Base-by-base conservation (phyloP, 78 protist genomes). In the Chrysochromulina tobinii region DNA sequence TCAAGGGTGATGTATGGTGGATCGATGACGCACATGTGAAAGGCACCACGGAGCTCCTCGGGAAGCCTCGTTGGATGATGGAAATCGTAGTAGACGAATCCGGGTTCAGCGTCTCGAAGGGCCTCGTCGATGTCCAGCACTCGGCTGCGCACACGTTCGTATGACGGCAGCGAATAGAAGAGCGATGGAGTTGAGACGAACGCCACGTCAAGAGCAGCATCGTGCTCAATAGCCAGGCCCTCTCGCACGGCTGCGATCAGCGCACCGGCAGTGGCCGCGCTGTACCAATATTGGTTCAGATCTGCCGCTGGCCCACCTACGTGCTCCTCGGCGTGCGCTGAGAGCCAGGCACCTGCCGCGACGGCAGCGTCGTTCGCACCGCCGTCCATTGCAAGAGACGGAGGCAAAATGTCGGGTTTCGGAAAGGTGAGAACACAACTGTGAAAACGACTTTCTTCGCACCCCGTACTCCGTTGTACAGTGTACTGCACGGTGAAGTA, bases 1-100 rank as follows among this genome's bases (percentile, higher is more conserved):
- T 93, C 95, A 5, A 1, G 55, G 17, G 95, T 93, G 83, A 93
- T 93, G 64, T 90, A 93, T 20, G 95, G 95, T 2, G 95, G 95
- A 69, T 93, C 95, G 51, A 93, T 83, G 48, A 93, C 93, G 66
- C 90, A 91, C 4, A 7, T 3, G 25, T 72, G 75, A 66, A 90
- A 93, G 21, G 61, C 21, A 57, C 67, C 59, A 0, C 1, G 1
- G 0, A 90, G 72, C 72, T 57, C 67, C 14, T n/a, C 21, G 1
- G 88, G 89, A 3, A 93, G 21, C n/a, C 1, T 61, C 25, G 12
- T 51, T 2, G 95, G 95, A 15, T 93, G 50, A 86, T 67, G 4
- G 81, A 18, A 93, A 84, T 93, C 93, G 93, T 87, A 93, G 67
- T 38, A 67, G 9, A 93, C 91, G 68, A 64, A 90, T 6, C 88